Evolutionary conservation across 1,284 basidiomycete genomes (phyloP).

Genomic region (Waitea zeae): DNA sequence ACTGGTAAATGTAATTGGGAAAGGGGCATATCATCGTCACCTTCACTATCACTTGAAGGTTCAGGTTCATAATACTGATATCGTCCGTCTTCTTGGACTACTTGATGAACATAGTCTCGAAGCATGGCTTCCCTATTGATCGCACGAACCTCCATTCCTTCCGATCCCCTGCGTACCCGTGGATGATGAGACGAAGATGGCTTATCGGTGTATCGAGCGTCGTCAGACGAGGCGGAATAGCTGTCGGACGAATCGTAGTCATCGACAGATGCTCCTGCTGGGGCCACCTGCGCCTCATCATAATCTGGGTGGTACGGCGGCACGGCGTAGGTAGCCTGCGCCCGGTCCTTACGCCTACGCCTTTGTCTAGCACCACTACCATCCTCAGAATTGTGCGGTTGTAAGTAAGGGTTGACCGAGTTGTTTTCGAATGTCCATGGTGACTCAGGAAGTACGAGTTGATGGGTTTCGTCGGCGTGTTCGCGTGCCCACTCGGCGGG

Average conservation of each 20-base stretch:
- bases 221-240: too few species aligned
- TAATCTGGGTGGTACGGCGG: slow-evolving; percentile 67
- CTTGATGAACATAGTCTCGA: slow-evolving; percentile 29
- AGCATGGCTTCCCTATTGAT: slow-evolving; percentile 45
- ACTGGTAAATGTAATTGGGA: slow-evolving; percentile 9
- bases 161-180: slow-evolving; percentile 49
- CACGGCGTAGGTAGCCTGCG: slow-evolving; percentile 14
- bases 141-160: slow-evolving; percentile 57
- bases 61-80: slow-evolving; percentile 49
- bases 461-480: slow-evolving; percentile 17
- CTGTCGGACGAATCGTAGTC: too few species aligned
- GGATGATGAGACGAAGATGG: slow-evolving; percentile 1
- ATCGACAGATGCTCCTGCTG: not conserved
- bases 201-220: too few species aligned
- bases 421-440: slow-evolving; percentile 80
- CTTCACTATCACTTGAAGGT: slow-evolving; percentile 15
- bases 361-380: too few species aligned
- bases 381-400: too few species aligned
- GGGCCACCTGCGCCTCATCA: slow-evolving; percentile 12
- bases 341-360: slow-evolving; percentile 9
- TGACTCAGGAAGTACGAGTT: slow-evolving; percentile 32
- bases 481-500: slow-evolving; percentile 16
- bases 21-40: slow-evolving; percentile 13
- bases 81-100: slow-evolving; percentile 32
- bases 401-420: slow-evolving; percentile 53